Evolutionary conservation across 1,139 yeast species (phyloP).

Genomic region (Candida sanyaensis): DNA sequence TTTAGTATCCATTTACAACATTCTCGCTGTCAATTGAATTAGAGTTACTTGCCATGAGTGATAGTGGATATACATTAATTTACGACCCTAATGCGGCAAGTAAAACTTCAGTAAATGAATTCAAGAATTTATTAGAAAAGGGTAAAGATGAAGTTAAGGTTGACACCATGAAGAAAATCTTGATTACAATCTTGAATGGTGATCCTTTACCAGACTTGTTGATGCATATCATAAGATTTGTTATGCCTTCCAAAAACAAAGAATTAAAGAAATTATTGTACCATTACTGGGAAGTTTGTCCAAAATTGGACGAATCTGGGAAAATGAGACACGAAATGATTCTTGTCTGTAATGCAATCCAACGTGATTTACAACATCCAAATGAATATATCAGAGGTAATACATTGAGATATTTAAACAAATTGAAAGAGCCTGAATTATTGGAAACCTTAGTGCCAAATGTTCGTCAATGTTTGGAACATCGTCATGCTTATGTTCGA

Average conservation of each 20-base stretch:
- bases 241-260: constrained; percentile 93
- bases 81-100: constrained; percentile 74
- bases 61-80: constrained; percentile 69
- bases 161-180: constrained; percentile 85
- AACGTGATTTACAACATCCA: constrained; percentile 96
- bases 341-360: constrained; percentile 95
- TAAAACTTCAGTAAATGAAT: constrained; percentile 74
- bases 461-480: constrained; percentile 87
- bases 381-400: constrained; percentile 97
- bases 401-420: constrained; percentile 87
- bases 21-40: constrained; percentile 1
- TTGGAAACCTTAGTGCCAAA: constrained; percentile 95
- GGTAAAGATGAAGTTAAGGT: constrained; percentile 88
- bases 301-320: constrained; percentile 85
- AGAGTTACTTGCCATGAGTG: constrained; percentile 33
- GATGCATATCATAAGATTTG: constrained; percentile 96
- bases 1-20: not conserved
- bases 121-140: constrained; percentile 79
- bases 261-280: constrained; percentile 89
- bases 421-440: constrained; percentile 89
- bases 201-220: constrained; percentile 92
- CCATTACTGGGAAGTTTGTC: constrained; percentile 98
- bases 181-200: constrained; percentile 87
- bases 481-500: constrained; percentile 97
- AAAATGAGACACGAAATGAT: constrained; percentile 98